These are phyloP conservation scores for Musa balbisiana DNA, from an alignment of 202 grass and related monocot species.

Conservation along the genomic window DNA sequence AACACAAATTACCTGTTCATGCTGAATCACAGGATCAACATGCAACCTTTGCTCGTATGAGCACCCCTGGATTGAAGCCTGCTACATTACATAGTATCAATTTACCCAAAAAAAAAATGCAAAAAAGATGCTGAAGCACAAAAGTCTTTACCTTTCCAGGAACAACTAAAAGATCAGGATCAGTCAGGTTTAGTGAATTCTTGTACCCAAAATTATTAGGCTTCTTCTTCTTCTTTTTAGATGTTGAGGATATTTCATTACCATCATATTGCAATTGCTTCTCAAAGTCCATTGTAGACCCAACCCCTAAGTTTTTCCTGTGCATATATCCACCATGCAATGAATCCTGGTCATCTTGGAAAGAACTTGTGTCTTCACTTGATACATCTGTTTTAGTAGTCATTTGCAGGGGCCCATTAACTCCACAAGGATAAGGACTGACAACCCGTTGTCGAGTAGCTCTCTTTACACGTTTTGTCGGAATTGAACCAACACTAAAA, in stretches of 20 bases:
- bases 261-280: conserved; percentile 54
- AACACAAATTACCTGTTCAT: conserved; percentile 57
- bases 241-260: conserved; percentile 59
- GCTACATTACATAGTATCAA: conserved; percentile 31
- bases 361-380: conserved; percentile 92
- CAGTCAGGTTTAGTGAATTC: conserved; percentile 32
- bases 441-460: conserved; percentile 59
- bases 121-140: conserved; percentile 10
- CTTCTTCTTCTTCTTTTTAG: conserved; percentile 99
- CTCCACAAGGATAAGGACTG: conserved; percentile 44
- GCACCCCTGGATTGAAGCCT: conserved; percentile 39
- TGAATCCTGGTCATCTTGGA: conserved; percentile 80
- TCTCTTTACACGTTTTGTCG: conserved; percentile 61
- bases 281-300: conserved; percentile 64
- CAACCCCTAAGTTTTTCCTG: conserved; percentile 80
- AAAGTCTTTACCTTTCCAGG: conserved; percentile 61
- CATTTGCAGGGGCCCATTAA: conserved; percentile 36
- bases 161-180: conserved; percentile 43
- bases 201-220: conserved; percentile 56
- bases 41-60: conserved; percentile 51
- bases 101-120: conserved; percentile 24
- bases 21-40: conserved; percentile 47
- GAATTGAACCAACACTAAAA: conserved; percentile 49
- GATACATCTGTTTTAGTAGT: conserved; percentile 89
- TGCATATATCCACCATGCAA: conserved; percentile 54